Percentiles rank a stretch among this genome's conserved stretches.
Conservation (phyloP, 768 basidiomycete species). For the Rhizopogon salebrosus region DNA sequence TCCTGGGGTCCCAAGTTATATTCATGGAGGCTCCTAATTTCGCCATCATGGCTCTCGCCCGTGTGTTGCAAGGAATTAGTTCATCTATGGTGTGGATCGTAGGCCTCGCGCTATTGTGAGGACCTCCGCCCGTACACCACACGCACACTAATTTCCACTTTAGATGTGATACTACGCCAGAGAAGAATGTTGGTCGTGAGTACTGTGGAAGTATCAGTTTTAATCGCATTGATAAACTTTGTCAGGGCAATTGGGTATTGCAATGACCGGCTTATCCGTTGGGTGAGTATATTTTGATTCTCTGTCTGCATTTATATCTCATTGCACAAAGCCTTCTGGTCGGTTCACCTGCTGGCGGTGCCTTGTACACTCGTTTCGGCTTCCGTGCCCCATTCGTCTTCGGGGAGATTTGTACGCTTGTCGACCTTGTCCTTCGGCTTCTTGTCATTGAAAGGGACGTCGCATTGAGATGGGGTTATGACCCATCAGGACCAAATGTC, state of each 20-base stretch:
- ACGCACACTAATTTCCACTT: constrained; percentile 8
- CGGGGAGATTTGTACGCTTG: constrained; percentile 36
- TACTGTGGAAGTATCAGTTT: constrained; percentile 1
- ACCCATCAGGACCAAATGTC: constrained; percentile 25
- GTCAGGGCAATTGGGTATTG: constrained; percentile 54
- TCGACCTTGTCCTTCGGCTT: constrained; percentile 52
- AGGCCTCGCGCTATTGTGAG: constrained; percentile 54
- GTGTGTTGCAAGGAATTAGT: constrained; percentile 54
- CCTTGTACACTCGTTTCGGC: constrained; percentile 48
- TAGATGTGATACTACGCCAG: constrained; percentile 55
- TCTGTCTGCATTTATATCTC: neutral
- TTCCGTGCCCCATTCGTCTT: constrained; percentile 59
- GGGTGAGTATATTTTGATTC: constrained; percentile 32
- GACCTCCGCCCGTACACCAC: neutral
- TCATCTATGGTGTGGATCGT: constrained; percentile 62
- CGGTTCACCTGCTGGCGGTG: constrained; percentile 56
- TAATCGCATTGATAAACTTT: neutral
- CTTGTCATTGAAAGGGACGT: constrained; percentile 52
- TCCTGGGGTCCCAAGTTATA: constrained; percentile 52
- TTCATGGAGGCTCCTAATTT: constrained; percentile 60
- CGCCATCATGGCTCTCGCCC: constrained; percentile 51
- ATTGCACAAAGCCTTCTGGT: constrained; percentile 36
- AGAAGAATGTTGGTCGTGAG: constrained; percentile 44
- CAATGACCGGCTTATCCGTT: constrained; percentile 52
- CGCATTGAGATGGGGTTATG: constrained; percentile 43